Evolutionary conservation across 2,329 filamentous ascomycete species (phyloP).

Genomic region (Coniella vitis): DNA sequence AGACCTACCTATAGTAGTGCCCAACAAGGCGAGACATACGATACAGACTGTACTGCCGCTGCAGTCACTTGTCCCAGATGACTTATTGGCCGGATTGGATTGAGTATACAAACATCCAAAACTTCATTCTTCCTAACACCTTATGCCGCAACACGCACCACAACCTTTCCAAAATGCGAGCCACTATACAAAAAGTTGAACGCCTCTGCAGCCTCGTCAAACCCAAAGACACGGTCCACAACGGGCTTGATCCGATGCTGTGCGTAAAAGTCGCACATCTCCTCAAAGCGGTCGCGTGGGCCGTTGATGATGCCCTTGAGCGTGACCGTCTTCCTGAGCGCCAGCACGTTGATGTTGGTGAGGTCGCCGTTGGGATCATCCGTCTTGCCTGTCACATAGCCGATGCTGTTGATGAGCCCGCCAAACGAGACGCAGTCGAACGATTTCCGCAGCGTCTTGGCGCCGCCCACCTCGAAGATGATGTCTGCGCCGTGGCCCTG

Average conservation of each 20-base stretch:
- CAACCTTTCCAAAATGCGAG: constrained; percentile 48
- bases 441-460: constrained; percentile 43
- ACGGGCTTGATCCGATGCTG: constrained; percentile 32
- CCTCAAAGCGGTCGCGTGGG: constrained; percentile 40
- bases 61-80: too few relatives aligned
- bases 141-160: constrained; percentile 25
- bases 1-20: too few relatives aligned
- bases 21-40: too few relatives aligned
- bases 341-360: constrained; percentile 48
- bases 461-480: constrained; percentile 49
- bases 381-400: constrained; percentile 38
- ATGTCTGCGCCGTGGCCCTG: constrained; percentile 41
- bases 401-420: constrained; percentile 41
- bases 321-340: constrained; percentile 29
- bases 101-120: too few relatives aligned
- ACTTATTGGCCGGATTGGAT: too few relatives aligned
- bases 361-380: constrained; percentile 40
- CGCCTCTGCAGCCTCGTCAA: constrained; percentile 35
- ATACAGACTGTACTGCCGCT: too few relatives aligned
- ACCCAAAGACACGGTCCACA: constrained; percentile 35
- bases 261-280: constrained; percentile 24
- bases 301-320: constrained; percentile 49
- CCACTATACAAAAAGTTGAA: constrained; percentile 43
- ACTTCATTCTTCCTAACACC: too few relatives aligned
- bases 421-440: constrained; percentile 48